Percentiles rank a stretch among this genome's conserved stretches.
phyloP scores from a whole-genome alignment of 352 stramenopile species.

The Halophytophthora polymorphica region DNA sequence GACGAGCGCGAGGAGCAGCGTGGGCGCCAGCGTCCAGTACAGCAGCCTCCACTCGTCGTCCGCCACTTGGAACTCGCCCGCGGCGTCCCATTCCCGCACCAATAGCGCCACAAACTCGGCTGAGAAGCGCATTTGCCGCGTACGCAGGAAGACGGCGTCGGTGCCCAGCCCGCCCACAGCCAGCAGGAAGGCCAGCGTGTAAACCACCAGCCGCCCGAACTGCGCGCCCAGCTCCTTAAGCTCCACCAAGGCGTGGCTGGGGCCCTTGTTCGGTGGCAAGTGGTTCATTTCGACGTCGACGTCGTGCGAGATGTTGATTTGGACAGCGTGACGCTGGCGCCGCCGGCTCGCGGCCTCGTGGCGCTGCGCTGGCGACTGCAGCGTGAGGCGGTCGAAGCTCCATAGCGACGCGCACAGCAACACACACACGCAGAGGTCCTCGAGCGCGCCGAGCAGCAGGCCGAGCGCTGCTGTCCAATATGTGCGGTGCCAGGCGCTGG shows the following conservation, averaged over 20 bases:
- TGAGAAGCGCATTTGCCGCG: constrained; percentile 54
- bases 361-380: constrained; percentile 14
- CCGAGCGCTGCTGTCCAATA: constrained; percentile 30
- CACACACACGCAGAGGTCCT: constrained; percentile 47
- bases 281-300: no score
- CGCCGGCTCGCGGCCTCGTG: constrained; percentile 7
- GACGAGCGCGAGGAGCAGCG: constrained; percentile 25
- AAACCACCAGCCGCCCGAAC: constrained; percentile 33
- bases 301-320: constrained; percentile 1
- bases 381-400: constrained; percentile 29
- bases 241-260: constrained; percentile 13
- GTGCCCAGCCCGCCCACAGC: constrained; percentile 19
- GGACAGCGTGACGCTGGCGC: constrained; percentile 1
- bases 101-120: constrained; percentile 44
- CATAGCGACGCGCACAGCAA: constrained; percentile 29
- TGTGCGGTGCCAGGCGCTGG: constrained; percentile 43
- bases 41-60: constrained; percentile 38
- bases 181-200: constrained; percentile 29
- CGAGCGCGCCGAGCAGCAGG: constrained; percentile 34
- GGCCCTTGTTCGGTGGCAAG: constrained; percentile 2
- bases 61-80: constrained; percentile 40
- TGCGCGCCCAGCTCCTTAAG: constrained; percentile 18
- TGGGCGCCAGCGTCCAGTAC: constrained; percentile 30
- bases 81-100: constrained; percentile 39
- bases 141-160: constrained; percentile 50